Evolutionary conservation across 2,329 filamentous ascomycete species (phyloP).

Genomic region (Daldinia sp.): DNA sequence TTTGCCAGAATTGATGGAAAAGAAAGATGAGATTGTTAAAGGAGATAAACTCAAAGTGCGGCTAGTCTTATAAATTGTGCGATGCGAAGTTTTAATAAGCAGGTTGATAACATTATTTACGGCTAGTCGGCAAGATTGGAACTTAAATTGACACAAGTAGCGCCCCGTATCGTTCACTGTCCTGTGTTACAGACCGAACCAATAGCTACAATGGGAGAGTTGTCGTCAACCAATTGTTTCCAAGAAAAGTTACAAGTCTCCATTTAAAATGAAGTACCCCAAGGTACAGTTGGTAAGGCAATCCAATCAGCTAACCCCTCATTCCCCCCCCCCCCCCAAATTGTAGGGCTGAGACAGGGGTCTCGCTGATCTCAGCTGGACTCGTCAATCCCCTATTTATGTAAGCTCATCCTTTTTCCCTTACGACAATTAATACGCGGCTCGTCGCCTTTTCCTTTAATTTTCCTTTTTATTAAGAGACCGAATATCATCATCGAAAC

Average conservation of each 20-base stretch:
- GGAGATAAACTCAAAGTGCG: slow-evolving; percentile 43
- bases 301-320: slow-evolving; percentile 3
- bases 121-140: background rate
- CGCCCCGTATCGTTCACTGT: too few species aligned
- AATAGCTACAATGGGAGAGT: too few species aligned
- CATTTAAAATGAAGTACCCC: too few species aligned
- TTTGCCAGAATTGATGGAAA: slow-evolving; percentile 48
- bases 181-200: too few species aligned
- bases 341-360: slow-evolving; percentile 30
- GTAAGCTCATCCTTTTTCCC: slow-evolving; percentile 23
- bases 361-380: slow-evolving; percentile 19
- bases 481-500: background rate
- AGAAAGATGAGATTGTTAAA: slow-evolving; percentile 44
- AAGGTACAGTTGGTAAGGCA: slow-evolving; percentile 3
- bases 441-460: background rate
- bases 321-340: background rate
- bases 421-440: background rate
- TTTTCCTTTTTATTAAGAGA: background rate
- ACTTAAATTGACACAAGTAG: background rate
- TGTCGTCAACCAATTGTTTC: slow-evolving; percentile 8
- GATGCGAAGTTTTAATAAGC: too few species aligned
- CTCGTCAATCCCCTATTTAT: slow-evolving; percentile 11
- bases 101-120: too few species aligned
- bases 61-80: slow-evolving; percentile 36
- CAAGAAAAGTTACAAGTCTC: background rate